Evolutionary conservation across 345 rosid species (phyloP), one percentile per base, ranked within the genome.

Genomic region (Rubroshorea leprosula): DNA sequence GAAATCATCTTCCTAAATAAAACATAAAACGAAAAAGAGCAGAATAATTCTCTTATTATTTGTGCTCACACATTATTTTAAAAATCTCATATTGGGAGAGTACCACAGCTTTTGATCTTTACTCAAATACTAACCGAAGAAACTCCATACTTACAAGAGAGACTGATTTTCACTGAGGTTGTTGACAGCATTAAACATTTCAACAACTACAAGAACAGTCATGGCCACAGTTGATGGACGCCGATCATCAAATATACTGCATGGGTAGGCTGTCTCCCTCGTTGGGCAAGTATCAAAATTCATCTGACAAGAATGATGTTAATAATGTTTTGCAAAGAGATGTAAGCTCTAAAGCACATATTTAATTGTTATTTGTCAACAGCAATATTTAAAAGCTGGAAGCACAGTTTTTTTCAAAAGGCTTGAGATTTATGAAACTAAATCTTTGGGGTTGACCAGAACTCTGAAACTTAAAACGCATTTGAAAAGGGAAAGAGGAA

Each of bases 121-220:
- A 39, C 26, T 38, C 8, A 54, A 53, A 25, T 13, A 24, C 20
- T 17, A 62, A 55, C 2, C 0, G 31, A 55, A 18, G 53, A 52
- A 47, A 64, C 35, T 52, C 27, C 49, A 48, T 39, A 80, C 99
- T 89, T 74, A 93, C 99, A 93, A 63, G 69, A 93, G 84, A 26
- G 97, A 93, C 38, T 93, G 99, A 66, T 89, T 93, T 78, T 93
- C 99, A 53, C 99, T 93, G 68, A 93, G 97, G 79, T 93, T 93
- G 72, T 93, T 93, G 74, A 93, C 74, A 72, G 99, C 96, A 58
- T 93, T 93, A 74, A 93, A 93, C 99, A 93, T 93, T 84, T 93
- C 99, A 63, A 93, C 99, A 26, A 93, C 97, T 69, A 93, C 97
- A 76, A 93, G 99, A 58, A 93, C 99, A 23, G 99, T 93, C 99